These are phyloP conservation scores for Colletotrichum horii DNA, from an alignment of 2,329 filamentous ascomycete genomes.

Conservation along the genomic window DNA sequence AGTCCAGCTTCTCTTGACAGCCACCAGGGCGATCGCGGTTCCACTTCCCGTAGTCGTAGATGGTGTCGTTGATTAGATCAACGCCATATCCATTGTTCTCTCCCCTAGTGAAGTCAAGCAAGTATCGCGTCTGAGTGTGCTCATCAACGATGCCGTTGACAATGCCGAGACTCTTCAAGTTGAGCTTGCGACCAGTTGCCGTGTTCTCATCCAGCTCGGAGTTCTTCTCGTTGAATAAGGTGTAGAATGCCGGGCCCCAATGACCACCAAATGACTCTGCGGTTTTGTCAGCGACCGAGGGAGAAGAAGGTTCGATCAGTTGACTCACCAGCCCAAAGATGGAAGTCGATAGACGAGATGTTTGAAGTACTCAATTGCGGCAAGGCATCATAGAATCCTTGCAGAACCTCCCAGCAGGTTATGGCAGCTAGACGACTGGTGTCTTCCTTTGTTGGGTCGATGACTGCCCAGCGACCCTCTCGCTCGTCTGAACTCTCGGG, in stretches of 20 bases:
- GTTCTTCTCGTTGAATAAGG: not conserved
- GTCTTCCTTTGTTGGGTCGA: not conserved
- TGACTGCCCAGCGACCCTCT: not conserved
- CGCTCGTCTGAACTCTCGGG: not conserved
- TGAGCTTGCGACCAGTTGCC: not conserved
- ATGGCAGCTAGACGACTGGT: not conserved
- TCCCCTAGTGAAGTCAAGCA: not conserved
- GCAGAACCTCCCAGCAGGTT: constrained; percentile 2
- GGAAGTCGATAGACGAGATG: not conserved
- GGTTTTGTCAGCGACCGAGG: not conserved
- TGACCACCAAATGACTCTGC: not conserved
- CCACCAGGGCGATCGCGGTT: constrained; percentile 1
- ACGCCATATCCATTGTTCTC: not conserved
- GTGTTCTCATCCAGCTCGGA: not conserved
- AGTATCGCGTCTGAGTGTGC: not conserved
- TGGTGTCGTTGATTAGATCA: not conserved
- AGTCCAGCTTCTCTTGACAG: constrained; percentile 1
- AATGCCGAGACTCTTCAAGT: not conserved
- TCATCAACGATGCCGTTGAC: constrained; percentile 33
- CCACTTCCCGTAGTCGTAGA: not conserved
- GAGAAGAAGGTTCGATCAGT: not conserved
- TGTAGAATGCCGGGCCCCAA: not conserved
- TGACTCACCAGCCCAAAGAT: not conserved
- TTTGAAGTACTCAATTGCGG: not conserved
- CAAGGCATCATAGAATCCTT: constrained; percentile 2